A percentile compares a stretch with the other conserved stretches of the same genome.
These are phyloP conservation scores for sunflower (Helianthus annuus) DNA, from an alignment of 129 eudicot species.

Conservation along the genomic window HanXRQr2.0-SUNRISE NC_035440.2:20291335-20291834, in stretches of 20 bases:
- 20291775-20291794: slow-evolving; percentile 52
- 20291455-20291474: slow-evolving; percentile 4
- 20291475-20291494: not conserved
- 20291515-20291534: not conserved
- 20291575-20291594: not conserved
- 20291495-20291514: not conserved
- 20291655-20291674: not conserved
- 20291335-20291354: slow-evolving; percentile 77
- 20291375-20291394: slow-evolving; percentile 84
- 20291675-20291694: slow-evolving; percentile 8
- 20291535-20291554: not conserved
- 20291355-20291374: slow-evolving; percentile 89
- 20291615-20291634: not conserved
- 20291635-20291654: not conserved
- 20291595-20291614: not conserved
- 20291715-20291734: slow-evolving; percentile 62
- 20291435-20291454: not conserved
- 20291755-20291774: slow-evolving; percentile 52
- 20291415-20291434: not conserved
- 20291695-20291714: slow-evolving; percentile 7
- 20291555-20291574: not conserved
- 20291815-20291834: not conserved
- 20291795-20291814: not conserved
- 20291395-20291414: slow-evolving; percentile 87
- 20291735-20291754: slow-evolving; percentile 77